Percentiles rank a stretch among this genome's conserved stretches.
Evolutionary conservation across 495 filamentous ascomycete genomes (phyloP).

Genomic region (Rhizodiscina lignyota): DNA sequence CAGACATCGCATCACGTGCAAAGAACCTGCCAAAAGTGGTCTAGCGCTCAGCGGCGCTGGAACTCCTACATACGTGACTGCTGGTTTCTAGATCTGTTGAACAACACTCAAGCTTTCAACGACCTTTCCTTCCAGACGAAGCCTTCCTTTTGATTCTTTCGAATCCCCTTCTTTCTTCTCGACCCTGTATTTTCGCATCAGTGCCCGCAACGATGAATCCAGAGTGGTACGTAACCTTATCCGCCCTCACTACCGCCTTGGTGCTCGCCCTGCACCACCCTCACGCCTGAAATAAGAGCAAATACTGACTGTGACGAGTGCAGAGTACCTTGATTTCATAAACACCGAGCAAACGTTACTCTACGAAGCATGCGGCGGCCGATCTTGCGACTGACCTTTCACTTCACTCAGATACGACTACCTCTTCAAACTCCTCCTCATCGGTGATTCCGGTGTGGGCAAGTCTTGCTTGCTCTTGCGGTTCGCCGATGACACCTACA

Average conservation of each 20-base stretch:
- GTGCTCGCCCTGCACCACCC: neutral
- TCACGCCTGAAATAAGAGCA: no score
- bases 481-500: slow-evolving; percentile 98
- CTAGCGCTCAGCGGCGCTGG: no score
- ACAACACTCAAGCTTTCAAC: no score
- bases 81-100: no score
- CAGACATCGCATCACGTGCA: no score
- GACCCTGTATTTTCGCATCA: no score
- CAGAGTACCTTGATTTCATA: neutral
- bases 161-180: slow-evolving; percentile 2
- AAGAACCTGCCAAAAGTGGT: no score
- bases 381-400: neutral
- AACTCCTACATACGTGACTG: no score
- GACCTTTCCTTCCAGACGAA: no score
- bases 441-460: slow-evolving; percentile 98
- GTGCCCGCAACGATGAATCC: no score
- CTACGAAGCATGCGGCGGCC: neutral
- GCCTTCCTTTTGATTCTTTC: neutral
- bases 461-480: slow-evolving; percentile 96
- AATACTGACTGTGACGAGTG: neutral
- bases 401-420: slow-evolving; percentile 77
- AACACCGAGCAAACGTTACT: neutral
- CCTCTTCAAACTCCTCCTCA: slow-evolving; percentile 98
- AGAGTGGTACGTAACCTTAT: slow-evolving; percentile 17
- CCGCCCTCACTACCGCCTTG: slow-evolving; percentile 2